These are phyloP conservation scores for Fraxinus pennsylvanica DNA, from an alignment of 257 asterid species.

Conservation along the genomic window DNA sequence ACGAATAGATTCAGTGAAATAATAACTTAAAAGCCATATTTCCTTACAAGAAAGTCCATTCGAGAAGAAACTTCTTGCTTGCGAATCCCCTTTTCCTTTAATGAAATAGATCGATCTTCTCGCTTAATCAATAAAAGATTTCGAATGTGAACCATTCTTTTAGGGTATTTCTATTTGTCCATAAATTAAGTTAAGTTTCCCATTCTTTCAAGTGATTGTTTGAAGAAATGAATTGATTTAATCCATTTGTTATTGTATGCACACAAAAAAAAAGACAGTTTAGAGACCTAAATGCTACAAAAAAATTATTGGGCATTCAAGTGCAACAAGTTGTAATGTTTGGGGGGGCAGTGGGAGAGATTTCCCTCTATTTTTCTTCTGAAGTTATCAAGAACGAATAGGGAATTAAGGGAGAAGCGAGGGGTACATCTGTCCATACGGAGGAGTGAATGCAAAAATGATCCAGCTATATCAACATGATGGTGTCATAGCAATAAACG, in stretches of 20 bases:
- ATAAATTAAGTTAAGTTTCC: neutral
- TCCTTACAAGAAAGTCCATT: too few relatives aligned
- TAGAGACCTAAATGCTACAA: neutral
- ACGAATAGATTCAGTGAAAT: too few relatives aligned
- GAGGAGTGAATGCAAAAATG: constrained; percentile 23
- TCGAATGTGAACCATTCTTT: neutral
- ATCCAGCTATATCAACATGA: constrained; percentile 40
- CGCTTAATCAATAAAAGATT: too few relatives aligned
- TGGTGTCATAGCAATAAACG: constrained; percentile 24
- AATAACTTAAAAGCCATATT: too few relatives aligned
- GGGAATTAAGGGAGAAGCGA: neutral
- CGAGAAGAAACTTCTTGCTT: too few relatives aligned
- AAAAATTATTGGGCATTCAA: neutral
- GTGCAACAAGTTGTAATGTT: neutral
- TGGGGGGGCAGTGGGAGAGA: neutral
- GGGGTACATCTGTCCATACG: constrained; percentile 32
- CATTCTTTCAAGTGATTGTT: too few relatives aligned
- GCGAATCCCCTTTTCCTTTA: too few relatives aligned
- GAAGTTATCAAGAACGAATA: too few relatives aligned
- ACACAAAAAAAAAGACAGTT: too few relatives aligned
- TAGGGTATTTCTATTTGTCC: neutral
- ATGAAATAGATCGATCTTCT: too few relatives aligned
- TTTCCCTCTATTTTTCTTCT: neutral
- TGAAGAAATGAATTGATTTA: too few relatives aligned
- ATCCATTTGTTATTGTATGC: neutral